Evolutionary conservation across 768 basidiomycete genomes (phyloP), one percentile per base, ranked within the genome.

Genomic region (Terana coerulea): DNA sequence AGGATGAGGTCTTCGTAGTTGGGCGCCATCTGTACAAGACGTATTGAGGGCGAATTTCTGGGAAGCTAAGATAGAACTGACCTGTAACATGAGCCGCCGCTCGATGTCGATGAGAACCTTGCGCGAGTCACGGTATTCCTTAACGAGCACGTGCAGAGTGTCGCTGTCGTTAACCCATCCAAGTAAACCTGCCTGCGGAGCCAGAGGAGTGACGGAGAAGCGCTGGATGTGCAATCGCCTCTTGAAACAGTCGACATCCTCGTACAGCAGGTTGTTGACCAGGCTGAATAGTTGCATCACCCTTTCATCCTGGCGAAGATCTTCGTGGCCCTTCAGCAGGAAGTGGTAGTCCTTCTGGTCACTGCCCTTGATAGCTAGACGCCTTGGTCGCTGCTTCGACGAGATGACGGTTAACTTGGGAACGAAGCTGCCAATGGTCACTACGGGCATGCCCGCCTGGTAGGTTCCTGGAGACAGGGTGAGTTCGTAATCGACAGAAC

Each of bases 1-100:
- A 98, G 74, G 26, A 88, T 92, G 26, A 98, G 74, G 61, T 86
- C 91, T 67, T 98, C 95, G 67, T 98, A 99, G 64, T 98, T 95
- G 9, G 97, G 95, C 8, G 97, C 97, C 95, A 98, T 98, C 94
- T 98, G 58, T n/a, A n/a, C n/a, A n/a, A n/a, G n/a, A n/a, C n/a
- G n/a, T n/a, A n/a, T n/a, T n/a, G n/a, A n/a, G n/a, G n/a, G n/a
- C n/a, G n/a, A n/a, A n/a, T n/a, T n/a, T n/a, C n/a, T n/a, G n/a
- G n/a, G n/a, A n/a, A n/a, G n/a, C n/a, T n/a, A n/a, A n/a, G n/a
- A n/a, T n/a, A n/a, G n/a, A n/a, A 57, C 55, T 7, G 51, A 89
- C 93, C 78, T 99, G 97, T 6, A 98, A 82, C 89, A 99, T 99
- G 52, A 99, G 72, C n/a, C 95, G 85, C 64, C 98, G 95, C 71